Conservation (phyloP, 306 rosid species). For the Prunus salicina region DNA sequence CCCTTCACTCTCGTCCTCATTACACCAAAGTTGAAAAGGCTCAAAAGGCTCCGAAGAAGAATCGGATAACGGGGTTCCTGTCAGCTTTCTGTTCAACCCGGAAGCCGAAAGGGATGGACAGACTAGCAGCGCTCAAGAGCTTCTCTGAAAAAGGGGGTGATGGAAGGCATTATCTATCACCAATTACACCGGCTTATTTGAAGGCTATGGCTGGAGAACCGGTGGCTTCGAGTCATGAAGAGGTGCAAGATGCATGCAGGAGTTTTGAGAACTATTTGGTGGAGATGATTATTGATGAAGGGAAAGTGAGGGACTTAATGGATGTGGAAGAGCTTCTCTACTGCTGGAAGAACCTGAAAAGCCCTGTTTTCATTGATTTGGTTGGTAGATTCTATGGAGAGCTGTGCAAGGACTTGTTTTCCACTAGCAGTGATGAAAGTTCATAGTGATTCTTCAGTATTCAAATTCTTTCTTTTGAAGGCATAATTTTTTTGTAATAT, state of each 20-base stretch:
- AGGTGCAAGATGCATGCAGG: slow-evolving; percentile 78
- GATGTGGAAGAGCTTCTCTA: slow-evolving; percentile 85
- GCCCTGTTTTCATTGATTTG: slow-evolving; percentile 71
- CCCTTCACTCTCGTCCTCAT: slow-evolving; percentile 22
- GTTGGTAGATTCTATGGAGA: slow-evolving; percentile 86
- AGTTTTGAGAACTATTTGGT: slow-evolving; percentile 84
- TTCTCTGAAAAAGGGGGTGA: slow-evolving; percentile 22
- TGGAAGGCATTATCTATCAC: slow-evolving; percentile 37
- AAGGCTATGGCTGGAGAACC: slow-evolving; percentile 23
- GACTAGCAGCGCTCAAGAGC: slow-evolving; percentile 19
- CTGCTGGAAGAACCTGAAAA: slow-evolving; percentile 78
- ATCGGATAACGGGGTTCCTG: slow-evolving; percentile 34
- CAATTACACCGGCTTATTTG: slow-evolving; percentile 42
- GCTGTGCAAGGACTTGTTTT: slow-evolving; percentile 84
- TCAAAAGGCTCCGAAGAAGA: slow-evolving; percentile 13
- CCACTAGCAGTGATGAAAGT: slow-evolving; percentile 36
- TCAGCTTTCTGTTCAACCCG: slow-evolving; percentile 35
- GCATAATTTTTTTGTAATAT: not conserved
- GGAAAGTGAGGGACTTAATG: slow-evolving; percentile 64
- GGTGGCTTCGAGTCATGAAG: slow-evolving; percentile 24
- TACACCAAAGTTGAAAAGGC: slow-evolving; percentile 11
- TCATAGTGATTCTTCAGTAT: slow-evolving; percentile 14
- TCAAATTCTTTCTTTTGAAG: not conserved
- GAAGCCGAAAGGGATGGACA: slow-evolving; percentile 30
- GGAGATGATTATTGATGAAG: slow-evolving; percentile 91